These are phyloP conservation scores for Saturnispora hagleri DNA, from an alignment of 805 yeast genomes.

Conservation along the genomic window DNA sequence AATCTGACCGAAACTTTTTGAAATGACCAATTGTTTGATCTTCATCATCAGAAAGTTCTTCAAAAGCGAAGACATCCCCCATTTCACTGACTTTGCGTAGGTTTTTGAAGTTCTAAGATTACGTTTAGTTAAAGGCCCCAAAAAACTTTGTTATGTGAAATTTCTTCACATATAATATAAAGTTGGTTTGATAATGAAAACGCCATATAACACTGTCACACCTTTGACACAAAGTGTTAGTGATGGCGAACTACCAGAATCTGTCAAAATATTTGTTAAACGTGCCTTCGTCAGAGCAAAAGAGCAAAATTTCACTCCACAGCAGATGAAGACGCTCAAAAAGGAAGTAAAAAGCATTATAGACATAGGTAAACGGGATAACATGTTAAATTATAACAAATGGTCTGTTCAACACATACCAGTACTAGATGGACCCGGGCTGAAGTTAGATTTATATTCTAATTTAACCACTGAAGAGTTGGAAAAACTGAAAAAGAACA, in stretches of 20 bases:
- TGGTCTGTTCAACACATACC: constrained; percentile 50
- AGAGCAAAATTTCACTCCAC: constrained; percentile 6
- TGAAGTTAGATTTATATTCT: constrained; percentile 10
- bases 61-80: constrained; percentile 2
- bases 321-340: constrained; percentile 29
- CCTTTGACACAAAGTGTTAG: neutral
- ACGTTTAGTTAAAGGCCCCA: neutral
- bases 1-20: constrained; percentile 22
- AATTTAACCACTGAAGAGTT: neutral
- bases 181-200: neutral
- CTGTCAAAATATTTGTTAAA: constrained; percentile 3
- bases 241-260: neutral
- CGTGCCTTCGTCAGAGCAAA: constrained; percentile 34
- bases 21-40: constrained; percentile 13
- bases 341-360: constrained; percentile 41
- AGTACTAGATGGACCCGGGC: constrained; percentile 18
- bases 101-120: neutral
- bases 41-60: constrained; percentile 2
- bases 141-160: neutral
- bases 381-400: constrained; percentile 38
- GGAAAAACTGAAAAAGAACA: neutral
- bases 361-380: constrained; percentile 36
- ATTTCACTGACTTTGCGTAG: neutral
- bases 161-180: neutral
- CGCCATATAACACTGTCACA: neutral